phyloP scores from a whole-genome alignment of 2,329 filamentous ascomycete genomes.

The Cladosporium sp. region DNA sequence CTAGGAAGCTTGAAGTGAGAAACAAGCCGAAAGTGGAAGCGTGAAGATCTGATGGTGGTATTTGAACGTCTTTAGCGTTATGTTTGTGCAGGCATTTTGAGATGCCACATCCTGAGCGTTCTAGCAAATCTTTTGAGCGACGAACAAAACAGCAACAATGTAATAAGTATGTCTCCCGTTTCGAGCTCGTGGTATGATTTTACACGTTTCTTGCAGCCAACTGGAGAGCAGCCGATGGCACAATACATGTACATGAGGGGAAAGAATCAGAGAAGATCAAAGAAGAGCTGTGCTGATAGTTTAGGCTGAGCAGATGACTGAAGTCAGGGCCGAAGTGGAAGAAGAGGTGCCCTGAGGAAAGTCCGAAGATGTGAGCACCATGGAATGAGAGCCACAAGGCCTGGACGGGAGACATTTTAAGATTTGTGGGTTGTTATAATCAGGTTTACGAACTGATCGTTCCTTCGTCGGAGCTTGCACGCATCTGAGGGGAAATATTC shows the following conservation, averaged over 20 bases:
- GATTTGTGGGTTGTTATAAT: too few species aligned
- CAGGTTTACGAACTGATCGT: background rate
- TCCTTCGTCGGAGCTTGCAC: background rate
- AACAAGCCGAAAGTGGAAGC: background rate
- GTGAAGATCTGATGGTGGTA: background rate
- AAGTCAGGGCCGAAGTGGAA: too few species aligned
- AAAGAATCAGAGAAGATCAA: too few species aligned
- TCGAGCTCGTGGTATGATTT: background rate
- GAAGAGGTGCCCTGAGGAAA: too few species aligned
- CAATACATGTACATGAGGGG: too few species aligned
- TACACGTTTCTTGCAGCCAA: background rate
- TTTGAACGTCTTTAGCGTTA: background rate
- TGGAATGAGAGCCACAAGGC: too few species aligned
- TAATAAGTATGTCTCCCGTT: background rate
- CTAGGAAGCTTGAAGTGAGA: conserved; percentile 21
- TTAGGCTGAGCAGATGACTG: too few species aligned
- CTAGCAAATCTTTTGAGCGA: background rate
- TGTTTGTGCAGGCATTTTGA: background rate
- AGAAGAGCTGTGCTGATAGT: too few species aligned
- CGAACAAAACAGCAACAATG: background rate
- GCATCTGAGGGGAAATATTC: too few species aligned
- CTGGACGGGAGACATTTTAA: too few species aligned
- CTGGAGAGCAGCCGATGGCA: too few species aligned
- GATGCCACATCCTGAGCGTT: background rate
- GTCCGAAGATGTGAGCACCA: too few species aligned